Evolutionary conservation across 2,329 filamentous ascomycete genomes (phyloP).

Genomic region (Exophiala sideris): DNA sequence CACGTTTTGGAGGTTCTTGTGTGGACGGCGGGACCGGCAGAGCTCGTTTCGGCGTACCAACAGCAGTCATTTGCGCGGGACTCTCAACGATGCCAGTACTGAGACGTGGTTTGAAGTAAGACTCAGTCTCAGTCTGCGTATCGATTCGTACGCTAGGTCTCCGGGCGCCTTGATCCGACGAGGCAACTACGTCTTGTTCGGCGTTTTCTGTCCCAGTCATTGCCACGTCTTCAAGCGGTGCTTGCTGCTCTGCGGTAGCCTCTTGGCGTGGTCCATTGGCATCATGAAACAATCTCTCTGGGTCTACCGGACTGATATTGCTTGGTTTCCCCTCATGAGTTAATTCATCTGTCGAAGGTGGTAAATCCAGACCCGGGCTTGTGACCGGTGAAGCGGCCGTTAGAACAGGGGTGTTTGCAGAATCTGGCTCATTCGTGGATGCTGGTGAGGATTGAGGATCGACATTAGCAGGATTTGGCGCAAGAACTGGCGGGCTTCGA

Average conservation of each 20-base stretch:
- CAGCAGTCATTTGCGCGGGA: slow-evolving; percentile 23
- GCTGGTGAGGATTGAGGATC: slow-evolving; percentile 49
- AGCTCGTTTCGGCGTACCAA: slow-evolving; percentile 29
- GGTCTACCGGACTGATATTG: slow-evolving; percentile 10
- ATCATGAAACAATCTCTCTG: background rate
- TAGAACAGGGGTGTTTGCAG: slow-evolving; percentile 67
- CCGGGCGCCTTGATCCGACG: background rate
- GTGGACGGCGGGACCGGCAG: slow-evolving; percentile 30
- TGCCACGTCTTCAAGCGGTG: slow-evolving; percentile 8
- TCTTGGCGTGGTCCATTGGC: background rate
- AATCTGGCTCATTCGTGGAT: slow-evolving; percentile 67
- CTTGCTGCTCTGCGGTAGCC: background rate
- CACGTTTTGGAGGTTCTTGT: slow-evolving; percentile 52
- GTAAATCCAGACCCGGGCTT: slow-evolving; percentile 64
- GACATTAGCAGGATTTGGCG: slow-evolving; percentile 5
- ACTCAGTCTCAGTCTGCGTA: slow-evolving; percentile 20
- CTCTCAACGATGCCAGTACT: slow-evolving; percentile 23
- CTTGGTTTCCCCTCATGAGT: slow-evolving; percentile 11
- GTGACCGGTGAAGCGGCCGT: slow-evolving; percentile 69
- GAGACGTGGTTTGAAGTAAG: slow-evolving; percentile 21
- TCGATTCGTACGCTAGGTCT: slow-evolving; percentile 25
- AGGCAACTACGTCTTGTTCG: background rate
- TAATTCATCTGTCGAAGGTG: slow-evolving; percentile 1
- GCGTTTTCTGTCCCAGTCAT: slow-evolving; percentile 7
- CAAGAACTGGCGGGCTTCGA: slow-evolving; percentile 10